Evolutionary conservation across 116 monocot genomes (phyloP).

Genomic region (Dioscorea cayenensis): DNA sequence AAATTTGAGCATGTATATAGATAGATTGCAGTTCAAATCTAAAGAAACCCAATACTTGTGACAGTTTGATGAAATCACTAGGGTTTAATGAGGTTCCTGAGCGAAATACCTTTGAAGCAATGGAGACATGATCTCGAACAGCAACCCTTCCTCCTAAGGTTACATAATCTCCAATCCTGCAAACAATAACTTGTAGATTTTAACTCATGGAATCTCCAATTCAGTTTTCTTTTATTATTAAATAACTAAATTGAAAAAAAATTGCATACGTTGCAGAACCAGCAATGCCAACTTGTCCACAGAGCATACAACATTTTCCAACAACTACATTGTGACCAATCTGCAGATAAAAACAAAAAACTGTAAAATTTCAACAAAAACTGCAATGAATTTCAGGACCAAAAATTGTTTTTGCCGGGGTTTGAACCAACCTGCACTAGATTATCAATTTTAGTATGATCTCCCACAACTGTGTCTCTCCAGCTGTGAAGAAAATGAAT

Average conservation of each 20-base stretch:
- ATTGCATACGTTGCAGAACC: constrained; percentile 83
- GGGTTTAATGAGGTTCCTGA: not conserved
- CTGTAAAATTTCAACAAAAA: not conserved
- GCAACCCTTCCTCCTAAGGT: constrained; percentile 75
- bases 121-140: constrained; percentile 77
- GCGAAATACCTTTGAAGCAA: constrained; percentile 75
- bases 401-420: not conserved
- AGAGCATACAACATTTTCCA: constrained; percentile 81
- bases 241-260: not conserved
- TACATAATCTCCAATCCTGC: constrained; percentile 83
- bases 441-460: constrained; percentile 91
- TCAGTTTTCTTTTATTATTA: not conserved
- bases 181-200: constrained; percentile 1
- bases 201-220: too few relatives aligned
- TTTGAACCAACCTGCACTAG: constrained; percentile 64
- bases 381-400: not conserved
- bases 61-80: too few relatives aligned
- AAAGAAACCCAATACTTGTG: too few relatives aligned
- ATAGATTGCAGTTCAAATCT: too few relatives aligned
- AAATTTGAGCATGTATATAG: too few relatives aligned
- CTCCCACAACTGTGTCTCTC: constrained; percentile 87
- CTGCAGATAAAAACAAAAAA: constrained; percentile 25
- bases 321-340: constrained; percentile 90
- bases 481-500: constrained; percentile 36
- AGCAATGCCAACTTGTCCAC: constrained; percentile 95